Conservation (phyloP, 768 basidiomycete species). For the Termitomyces sp. region DNA sequence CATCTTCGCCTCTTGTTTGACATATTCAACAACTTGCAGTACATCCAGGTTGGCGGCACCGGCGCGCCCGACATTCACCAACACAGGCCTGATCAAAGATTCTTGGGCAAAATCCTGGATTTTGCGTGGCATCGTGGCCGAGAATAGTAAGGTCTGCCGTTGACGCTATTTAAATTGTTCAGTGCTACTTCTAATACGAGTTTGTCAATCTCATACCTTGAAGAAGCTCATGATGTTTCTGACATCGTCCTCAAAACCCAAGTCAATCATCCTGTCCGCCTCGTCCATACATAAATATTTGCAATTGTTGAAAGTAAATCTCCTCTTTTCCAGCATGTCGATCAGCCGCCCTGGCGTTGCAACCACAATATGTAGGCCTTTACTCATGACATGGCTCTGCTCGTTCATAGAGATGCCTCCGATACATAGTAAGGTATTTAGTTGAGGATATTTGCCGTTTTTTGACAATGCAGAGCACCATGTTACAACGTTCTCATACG, state of each 20-base stretch:
- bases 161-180: conserved; percentile 57
- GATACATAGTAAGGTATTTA: conserved; percentile 90
- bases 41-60: conserved; percentile 98
- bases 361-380: conserved; percentile 92
- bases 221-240: conserved; percentile 99
- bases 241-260: conserved; percentile 98
- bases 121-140: conserved; percentile 98
- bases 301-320: conserved; percentile 90
- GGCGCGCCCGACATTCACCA: conserved; percentile 97
- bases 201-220: conserved; percentile 50
- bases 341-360: conserved; percentile 96
- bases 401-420: conserved; percentile 98
- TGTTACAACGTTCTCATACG: conserved; percentile 86
- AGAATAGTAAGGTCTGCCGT: conserved; percentile 95
- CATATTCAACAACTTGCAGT: conserved; percentile 94
- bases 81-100: conserved; percentile 88
- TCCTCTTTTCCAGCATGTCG: conserved; percentile 96
- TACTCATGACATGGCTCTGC: conserved; percentile 86
- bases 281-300: conserved; percentile 99
- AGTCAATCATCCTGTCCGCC: conserved; percentile 98
- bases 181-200: neutral
- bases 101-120: conserved; percentile 99
- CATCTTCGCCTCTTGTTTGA: conserved; percentile 99
- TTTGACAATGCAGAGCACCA: conserved; percentile 84
- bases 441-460: conserved; percentile 74